phyloP scores from a whole-genome alignment of 306 rosid species.

The Clitoria ternatea region DNA sequence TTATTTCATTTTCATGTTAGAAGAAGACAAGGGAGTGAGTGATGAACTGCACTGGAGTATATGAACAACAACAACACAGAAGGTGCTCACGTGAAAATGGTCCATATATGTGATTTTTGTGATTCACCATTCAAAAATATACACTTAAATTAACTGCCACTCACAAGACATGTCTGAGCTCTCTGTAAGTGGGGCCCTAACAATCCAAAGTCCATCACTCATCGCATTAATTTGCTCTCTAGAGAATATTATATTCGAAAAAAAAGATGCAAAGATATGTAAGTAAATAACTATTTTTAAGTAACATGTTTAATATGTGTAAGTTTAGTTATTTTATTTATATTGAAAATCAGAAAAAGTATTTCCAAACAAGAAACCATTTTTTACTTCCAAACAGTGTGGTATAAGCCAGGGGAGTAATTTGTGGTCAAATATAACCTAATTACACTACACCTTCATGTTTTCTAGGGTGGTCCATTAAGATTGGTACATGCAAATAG shows the following conservation, averaged over 20 bases:
- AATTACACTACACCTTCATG: too few species aligned
- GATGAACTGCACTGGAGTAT: constrained; percentile 17
- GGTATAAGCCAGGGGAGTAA: too few species aligned
- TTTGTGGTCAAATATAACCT: too few species aligned
- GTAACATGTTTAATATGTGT: too few species aligned
- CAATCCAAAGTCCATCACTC: background rate
- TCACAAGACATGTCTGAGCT: constrained; percentile 2
- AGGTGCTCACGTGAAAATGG: constrained; percentile 59
- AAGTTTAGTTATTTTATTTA: too few species aligned
- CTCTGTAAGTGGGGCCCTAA: background rate
- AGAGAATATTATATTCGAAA: background rate
- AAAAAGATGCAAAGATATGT: background rate
- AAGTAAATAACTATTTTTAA: too few species aligned
- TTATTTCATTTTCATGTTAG: constrained; percentile 14
- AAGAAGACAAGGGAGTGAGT: constrained; percentile 27
- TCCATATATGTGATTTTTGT: background rate
- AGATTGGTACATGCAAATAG: too few species aligned
- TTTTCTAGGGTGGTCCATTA: too few species aligned
- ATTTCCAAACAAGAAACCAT: too few species aligned
- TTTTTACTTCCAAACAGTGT: too few species aligned
- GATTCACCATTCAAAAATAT: background rate
- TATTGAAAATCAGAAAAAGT: too few species aligned
- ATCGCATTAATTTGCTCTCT: background rate
- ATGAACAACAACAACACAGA: constrained; percentile 43
- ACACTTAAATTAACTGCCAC: background rate